Evolutionary conservation across 2,329 filamentous ascomycete genomes (phyloP).

Genomic region (Paraphoma sp.): DNA sequence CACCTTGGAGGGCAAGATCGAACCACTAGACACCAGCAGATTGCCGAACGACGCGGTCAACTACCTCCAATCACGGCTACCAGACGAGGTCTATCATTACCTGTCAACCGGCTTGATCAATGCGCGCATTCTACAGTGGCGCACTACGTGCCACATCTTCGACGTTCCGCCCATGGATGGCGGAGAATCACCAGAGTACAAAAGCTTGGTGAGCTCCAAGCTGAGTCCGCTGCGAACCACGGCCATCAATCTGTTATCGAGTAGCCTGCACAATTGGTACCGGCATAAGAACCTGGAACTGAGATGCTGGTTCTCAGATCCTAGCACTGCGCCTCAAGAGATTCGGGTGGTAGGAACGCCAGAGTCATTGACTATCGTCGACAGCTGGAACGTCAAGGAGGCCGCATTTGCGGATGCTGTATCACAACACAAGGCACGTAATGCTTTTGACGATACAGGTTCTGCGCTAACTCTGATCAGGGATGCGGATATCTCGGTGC

Average conservation of each 20-base stretch:
- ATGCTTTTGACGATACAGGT: background rate
- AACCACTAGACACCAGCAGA: constrained; percentile 73
- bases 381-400: constrained; percentile 77
- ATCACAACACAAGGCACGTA: constrained; percentile 29
- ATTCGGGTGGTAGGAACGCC: constrained; percentile 65
- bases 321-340: constrained; percentile 47
- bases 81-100: constrained; percentile 90
- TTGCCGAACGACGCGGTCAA: constrained; percentile 85
- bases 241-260: constrained; percentile 78
- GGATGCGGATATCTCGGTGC: constrained; percentile 54
- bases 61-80: constrained; percentile 87
- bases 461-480: constrained; percentile 11
- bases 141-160: constrained; percentile 79
- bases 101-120: constrained; percentile 83
- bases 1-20: constrained; percentile 76
- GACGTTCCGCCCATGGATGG: constrained; percentile 87
- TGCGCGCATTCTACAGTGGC: constrained; percentile 78
- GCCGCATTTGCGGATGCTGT: constrained; percentile 56
- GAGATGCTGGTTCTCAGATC: constrained; percentile 75
- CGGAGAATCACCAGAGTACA: constrained; percentile 80
- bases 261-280: constrained; percentile 82
- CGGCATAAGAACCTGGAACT: constrained; percentile 79
- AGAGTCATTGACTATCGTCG: constrained; percentile 60
- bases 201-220: constrained; percentile 75
- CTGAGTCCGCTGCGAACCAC: constrained; percentile 78